Evolutionary conservation across 257 asterid genomes (phyloP), one percentile per base, ranked within the genome.

Genomic region (Solanum lycopersicoides): DNA sequence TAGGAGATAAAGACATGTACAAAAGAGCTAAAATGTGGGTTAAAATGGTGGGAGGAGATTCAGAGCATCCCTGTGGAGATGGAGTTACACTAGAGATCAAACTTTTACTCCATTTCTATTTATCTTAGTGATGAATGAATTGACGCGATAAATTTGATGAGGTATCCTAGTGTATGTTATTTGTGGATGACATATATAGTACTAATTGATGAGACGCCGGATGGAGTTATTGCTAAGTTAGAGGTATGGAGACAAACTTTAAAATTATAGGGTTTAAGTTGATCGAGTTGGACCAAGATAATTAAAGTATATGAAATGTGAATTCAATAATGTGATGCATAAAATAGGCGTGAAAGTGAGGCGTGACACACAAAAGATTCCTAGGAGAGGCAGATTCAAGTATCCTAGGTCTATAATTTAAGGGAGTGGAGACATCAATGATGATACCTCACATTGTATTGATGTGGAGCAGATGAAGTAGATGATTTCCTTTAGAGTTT

Each of bases 401-500:
- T 6, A 53, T 53, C 0, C 16, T 16, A 23, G 23, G 63, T 16
- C 3, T 16, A 16, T 53, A 50, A 53, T 53, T 6, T 0, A 15
- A 9, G 0, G 3, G 9, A 16, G 63, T 53, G 1, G 63, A 5
- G 63, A 53, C 63, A 53, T 53, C 4, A 23, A 53, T 53, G 0
- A 53, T 53, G 63, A 53, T 18, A 53, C 3, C 63, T 18, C 63
- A 53, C 4, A 53, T 18, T 0, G 10, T 53, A 53, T 16, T 18
- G n/a, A 23, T 53, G 10, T 18, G 23, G 4, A 0, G 0, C 4
- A 18, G 2, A 53, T 16, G 1, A 18, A 4, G 63, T 18, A 6
- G n/a, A 53, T 16, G n/a, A 2, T 53, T 53, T 9, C n/a, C 23
- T 53, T 18, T 18, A 2, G 63, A 53, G 63, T 53, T 53, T 53